phyloP scores from a whole-genome alignment of 805 yeast species.

The Kodamaea neixiangensis region DNA sequence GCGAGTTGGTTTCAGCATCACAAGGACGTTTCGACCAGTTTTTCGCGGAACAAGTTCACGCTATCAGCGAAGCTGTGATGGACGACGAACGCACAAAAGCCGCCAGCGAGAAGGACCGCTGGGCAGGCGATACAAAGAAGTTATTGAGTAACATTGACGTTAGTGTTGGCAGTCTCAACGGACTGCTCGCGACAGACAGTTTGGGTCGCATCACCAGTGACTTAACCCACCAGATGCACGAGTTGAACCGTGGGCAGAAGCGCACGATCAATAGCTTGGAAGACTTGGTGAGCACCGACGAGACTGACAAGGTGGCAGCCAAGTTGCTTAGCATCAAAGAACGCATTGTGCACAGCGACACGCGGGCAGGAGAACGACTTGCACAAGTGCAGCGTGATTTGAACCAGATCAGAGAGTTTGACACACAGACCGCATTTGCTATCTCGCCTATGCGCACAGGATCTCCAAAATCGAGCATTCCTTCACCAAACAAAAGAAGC shows the following conservation, averaged over 20 bases:
- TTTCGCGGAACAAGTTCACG: conserved; percentile 3
- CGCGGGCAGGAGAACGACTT: background rate
- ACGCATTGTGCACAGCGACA: conserved; percentile 5
- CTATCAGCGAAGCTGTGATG: conserved; percentile 7
- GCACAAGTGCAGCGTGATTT: conserved; percentile 6
- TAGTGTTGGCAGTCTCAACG: background rate
- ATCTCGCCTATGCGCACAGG: conserved; percentile 10
- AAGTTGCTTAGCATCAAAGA: conserved; percentile 10
- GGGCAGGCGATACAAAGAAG: conserved; percentile 5
- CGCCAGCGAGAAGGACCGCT: conserved; percentile 1
- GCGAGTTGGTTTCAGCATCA: background rate
- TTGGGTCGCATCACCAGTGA: conserved; percentile 1
- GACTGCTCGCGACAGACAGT: background rate
- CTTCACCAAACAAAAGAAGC: conserved; percentile 2
- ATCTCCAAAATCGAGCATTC: conserved; percentile 1
- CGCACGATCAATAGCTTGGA: conserved; percentile 7
- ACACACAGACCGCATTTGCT: conserved; percentile 7
- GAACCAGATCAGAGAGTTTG: conserved; percentile 11
- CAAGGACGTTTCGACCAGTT: conserved; percentile 1
- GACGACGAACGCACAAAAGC: conserved; percentile 4
- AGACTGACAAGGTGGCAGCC: conserved; percentile 5
- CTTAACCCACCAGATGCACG: conserved; percentile 7
- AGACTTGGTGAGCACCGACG: conserved; percentile 3
- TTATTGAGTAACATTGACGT: conserved; percentile 1
- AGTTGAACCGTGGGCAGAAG: conserved; percentile 8